Evolutionary conservation across 1,284 basidiomycete species (phyloP).

Genomic region (Ceratobasidium sp.): DNA sequence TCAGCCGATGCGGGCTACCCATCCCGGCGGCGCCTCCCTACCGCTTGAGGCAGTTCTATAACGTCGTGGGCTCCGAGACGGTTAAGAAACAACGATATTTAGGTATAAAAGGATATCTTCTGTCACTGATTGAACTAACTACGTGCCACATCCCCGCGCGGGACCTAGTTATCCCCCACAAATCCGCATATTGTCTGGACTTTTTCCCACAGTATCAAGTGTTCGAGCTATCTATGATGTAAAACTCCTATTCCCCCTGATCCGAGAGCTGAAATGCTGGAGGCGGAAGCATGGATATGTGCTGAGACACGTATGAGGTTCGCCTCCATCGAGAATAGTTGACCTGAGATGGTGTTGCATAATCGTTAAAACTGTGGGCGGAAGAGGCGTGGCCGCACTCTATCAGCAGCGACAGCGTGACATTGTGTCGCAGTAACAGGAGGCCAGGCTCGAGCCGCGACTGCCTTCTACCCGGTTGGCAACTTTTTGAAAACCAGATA

Average conservation of each 20-base stretch:
- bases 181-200: conserved; percentile 22
- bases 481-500: background rate
- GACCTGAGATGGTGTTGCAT: conserved; percentile 9
- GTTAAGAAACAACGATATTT: background rate
- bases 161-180: conserved; percentile 15
- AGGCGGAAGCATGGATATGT: background rate
- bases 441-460: background rate
- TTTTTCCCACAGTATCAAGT: background rate
- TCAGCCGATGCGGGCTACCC: background rate
- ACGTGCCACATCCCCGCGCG: conserved; percentile 36
- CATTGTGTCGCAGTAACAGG: background rate
- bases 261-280: conserved; percentile 19
- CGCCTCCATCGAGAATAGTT: conserved; percentile 17
- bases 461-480: conserved; percentile 33
- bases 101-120: background rate
- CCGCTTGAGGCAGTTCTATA: conserved; percentile 16
- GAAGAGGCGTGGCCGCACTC: conserved; percentile 9
- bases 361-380: conserved; percentile 3
- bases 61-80: conserved; percentile 14
- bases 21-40: conserved; percentile 8
- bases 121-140: background rate
- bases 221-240: conserved; percentile 39
- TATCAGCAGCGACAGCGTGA: background rate
- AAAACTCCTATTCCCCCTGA: conserved; percentile 10
- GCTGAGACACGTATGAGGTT: conserved; percentile 31